Percentiles rank a stretch among this genome's conserved stretches.
Evolutionary conservation across 2,329 filamentous ascomycete genomes (phyloP).

Genomic region (Cyphellophora attinorum): DNA sequence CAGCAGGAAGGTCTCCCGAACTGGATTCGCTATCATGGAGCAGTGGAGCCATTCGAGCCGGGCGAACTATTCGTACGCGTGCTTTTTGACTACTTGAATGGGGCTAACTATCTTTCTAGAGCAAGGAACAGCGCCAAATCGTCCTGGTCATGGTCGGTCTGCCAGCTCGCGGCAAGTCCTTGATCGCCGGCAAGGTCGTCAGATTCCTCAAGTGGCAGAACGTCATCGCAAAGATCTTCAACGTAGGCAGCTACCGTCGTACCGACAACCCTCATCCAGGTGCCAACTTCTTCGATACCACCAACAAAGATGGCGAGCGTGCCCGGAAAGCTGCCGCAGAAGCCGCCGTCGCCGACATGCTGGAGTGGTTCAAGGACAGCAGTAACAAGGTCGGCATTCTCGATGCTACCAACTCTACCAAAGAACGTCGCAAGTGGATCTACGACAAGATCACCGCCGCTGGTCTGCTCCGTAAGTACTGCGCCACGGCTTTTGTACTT

Average conservation of each 20-base stretch:
- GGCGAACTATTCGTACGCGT: no score
- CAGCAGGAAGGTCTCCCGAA: no score
- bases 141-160: conserved; percentile 98
- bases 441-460: conserved; percentile 65
- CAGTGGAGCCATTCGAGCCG: no score
- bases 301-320: conserved; percentile 82
- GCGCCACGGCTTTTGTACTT: no score
- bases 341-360: conserved; percentile 86
- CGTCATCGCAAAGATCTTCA: conserved; percentile 88
- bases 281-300: conserved; percentile 90
- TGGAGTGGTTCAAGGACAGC: conserved; percentile 72
- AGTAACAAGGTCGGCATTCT: conserved; percentile 84
- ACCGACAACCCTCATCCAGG: conserved; percentile 80
- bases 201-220: conserved; percentile 96
- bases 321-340: conserved; percentile 81
- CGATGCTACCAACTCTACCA: conserved; percentile 95
- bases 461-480: conserved; percentile 52
- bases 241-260: conserved; percentile 91
- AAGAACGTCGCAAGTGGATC: conserved; percentile 82
- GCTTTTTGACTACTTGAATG: no score
- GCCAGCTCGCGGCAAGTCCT: conserved; percentile 89
- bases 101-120: conserved; percentile 37
- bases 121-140: conserved; percentile 75
- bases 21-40: no score
- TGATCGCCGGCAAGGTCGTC: conserved; percentile 93